Percentiles rank a stretch among this genome's conserved stretches.
Evolutionary conservation across 495 filamentous ascomycete genomes (phyloP).

Genomic region (Cryomyces antarcticus): DNA sequence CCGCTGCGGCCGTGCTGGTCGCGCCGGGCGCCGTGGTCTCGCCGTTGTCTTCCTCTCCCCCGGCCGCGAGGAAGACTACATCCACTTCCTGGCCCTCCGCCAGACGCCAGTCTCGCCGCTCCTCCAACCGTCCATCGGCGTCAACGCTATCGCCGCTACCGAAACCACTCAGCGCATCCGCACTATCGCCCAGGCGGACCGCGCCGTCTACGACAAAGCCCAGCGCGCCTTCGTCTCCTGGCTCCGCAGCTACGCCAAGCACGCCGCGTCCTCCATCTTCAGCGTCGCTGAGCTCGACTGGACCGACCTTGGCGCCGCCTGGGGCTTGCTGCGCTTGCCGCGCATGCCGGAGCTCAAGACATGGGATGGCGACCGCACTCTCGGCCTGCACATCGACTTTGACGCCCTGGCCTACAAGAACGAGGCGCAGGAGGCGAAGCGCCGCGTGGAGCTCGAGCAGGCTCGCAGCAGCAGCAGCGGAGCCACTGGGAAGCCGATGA

Average conservation of each 20-base stretch:
- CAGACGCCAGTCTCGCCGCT: conserved; percentile 66
- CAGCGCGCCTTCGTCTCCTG: conserved; percentile 85
- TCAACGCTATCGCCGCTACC: conserved; percentile 36
- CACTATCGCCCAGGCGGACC: conserved; percentile 40
- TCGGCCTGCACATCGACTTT: conserved; percentile 43
- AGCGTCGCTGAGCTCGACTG: conserved; percentile 65
- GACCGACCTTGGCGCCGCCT: conserved; percentile 58
- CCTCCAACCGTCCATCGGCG: conserved; percentile 1
- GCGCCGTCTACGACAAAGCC: conserved; percentile 72
- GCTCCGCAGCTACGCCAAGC: conserved; percentile 78
- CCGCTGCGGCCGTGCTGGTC: conserved; percentile 77
- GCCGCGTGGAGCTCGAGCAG: conserved; percentile 31
- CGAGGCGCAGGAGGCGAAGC: conserved; percentile 49
- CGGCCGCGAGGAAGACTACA: conserved; percentile 72
- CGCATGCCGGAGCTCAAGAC: conserved; percentile 81
- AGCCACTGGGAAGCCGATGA: conserved; percentile 11
- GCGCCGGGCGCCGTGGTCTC: conserved; percentile 69
- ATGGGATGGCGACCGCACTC: conserved; percentile 40
- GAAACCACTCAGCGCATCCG: conserved; percentile 35
- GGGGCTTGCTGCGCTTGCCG: conserved; percentile 67
- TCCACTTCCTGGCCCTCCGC: conserved; percentile 68
- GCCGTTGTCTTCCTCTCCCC: conserved; percentile 70
- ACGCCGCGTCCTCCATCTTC: conserved; percentile 82
- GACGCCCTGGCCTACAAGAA: conserved; percentile 53
- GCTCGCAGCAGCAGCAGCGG: conserved; percentile 14